Evolutionary conservation across 1,284 basidiomycete species (phyloP), one percentile per base, ranked within the genome.

Genomic region (Singerocomus inundabilis): DNA sequence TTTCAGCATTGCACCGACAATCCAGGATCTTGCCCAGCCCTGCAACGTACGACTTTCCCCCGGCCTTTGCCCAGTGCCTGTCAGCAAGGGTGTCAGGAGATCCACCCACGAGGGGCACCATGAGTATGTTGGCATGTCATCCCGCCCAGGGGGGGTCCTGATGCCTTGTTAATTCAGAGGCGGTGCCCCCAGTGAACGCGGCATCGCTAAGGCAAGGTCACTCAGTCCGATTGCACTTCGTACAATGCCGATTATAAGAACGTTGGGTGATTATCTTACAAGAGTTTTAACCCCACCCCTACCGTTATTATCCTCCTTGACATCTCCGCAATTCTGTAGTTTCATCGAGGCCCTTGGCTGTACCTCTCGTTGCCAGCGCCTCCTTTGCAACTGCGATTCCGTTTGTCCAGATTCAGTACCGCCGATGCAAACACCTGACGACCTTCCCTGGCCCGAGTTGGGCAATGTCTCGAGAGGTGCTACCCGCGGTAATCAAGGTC

Each of bases 401-500:
- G 39, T 51, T 48, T 60, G 61, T 69, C 58, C 18, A 51, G 37
- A 44, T 52, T 29, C 26, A 40, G 42, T 42, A 75, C 77, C 72
- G 70, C 75, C 71, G 68, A 87, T 73, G 79, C 78, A 79, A 52
- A 63, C 68, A 53, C 32, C 62, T n/a, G 87, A 89, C 73, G 86
- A 89, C 74, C 75, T 89, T 44, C 87, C 86, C 29, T 89, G 86
- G 86, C 87, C 87, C 55, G 86, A 89, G 70, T 75, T 88, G 56
- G 87, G 86, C 56, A 89, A 89, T 61, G 85, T 89, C 57, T 87
- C 87, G 49, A 79, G 86, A 52, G 86, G 86, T 46, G 86, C 86
- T n/a, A 89, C 87, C 46, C 72, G 86, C 65, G 86, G 86, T 51
- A 89, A 89, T 69, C 86, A 90, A 73, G 86, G 86, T 44, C 85